These are phyloP conservation scores for Tremellales sp. DNA, from an alignment of 1,284 basidiomycete species.

Conservation along the genomic window DNA sequence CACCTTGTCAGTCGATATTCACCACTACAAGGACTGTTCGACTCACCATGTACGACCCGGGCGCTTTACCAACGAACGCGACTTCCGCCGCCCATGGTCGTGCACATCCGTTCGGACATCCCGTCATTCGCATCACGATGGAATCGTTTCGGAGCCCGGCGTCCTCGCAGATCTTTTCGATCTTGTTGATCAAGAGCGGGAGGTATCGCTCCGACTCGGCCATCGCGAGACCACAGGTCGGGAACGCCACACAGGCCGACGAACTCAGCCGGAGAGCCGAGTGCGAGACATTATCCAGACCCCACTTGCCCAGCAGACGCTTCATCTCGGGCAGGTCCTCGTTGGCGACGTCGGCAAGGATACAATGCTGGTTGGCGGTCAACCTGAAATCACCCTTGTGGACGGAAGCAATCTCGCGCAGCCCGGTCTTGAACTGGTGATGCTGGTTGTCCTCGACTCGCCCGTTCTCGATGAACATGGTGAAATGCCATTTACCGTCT, in stretches of 20 bases:
- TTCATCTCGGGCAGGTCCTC: conserved; percentile 75
- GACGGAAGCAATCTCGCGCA: conserved; percentile 86
- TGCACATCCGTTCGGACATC: conserved; percentile 87
- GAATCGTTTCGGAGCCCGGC: conserved; percentile 87
- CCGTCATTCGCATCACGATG: conserved; percentile 97
- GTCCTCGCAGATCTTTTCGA: conserved; percentile 91
- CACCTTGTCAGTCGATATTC: conserved; percentile 2
- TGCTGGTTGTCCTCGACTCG: conserved; percentile 85
- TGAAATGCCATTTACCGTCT: conserved; percentile 88
- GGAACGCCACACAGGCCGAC: conserved; percentile 96
- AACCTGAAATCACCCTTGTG: conserved; percentile 92
- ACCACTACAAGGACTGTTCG: background rate
- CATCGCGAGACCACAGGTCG: conserved; percentile 94
- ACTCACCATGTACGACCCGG: conserved; percentile 68
- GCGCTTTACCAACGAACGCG: conserved; percentile 95
- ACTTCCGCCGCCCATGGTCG: conserved; percentile 96
- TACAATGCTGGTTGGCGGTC: conserved; percentile 91
- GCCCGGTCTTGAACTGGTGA: conserved; percentile 85
- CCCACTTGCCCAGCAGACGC: conserved; percentile 74
- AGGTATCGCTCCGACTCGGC: conserved; percentile 94
- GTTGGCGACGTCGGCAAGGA: conserved; percentile 77
- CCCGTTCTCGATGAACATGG: conserved; percentile 95
- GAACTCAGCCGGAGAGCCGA: conserved; percentile 77
- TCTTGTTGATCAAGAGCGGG: conserved; percentile 90
- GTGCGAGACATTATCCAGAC: conserved; percentile 82